Conservation (phyloP, 352 stramenopile species). For the Phytophthora podocarpi region DNA sequence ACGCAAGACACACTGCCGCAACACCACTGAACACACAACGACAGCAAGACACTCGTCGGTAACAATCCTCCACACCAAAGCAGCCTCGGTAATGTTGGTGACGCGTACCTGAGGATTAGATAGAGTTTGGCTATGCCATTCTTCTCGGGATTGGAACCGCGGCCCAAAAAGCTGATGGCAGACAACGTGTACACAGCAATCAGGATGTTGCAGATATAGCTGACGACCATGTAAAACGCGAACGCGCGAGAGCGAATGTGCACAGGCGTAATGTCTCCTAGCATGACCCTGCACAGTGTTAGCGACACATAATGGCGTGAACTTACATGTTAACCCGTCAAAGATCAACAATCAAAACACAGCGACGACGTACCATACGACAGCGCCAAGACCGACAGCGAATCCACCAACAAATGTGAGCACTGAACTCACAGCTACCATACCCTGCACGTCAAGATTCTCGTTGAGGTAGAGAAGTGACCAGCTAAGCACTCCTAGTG, state of each 20-base stretch:
- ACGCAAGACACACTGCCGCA: constrained; percentile 41
- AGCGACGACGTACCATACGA: constrained; percentile 62
- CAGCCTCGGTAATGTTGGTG: not conserved
- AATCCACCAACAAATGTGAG: constrained; percentile 87
- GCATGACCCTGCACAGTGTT: constrained; percentile 63
- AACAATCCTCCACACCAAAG: not conserved
- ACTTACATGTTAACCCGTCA: not conserved
- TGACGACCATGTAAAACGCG: constrained; percentile 83
- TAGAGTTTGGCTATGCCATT: constrained; percentile 89
- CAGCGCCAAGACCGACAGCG: constrained; percentile 78
- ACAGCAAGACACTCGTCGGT: not conserved
- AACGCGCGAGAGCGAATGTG: constrained; percentile 85
- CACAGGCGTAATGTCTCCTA: constrained; percentile 89
- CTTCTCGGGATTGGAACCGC: constrained; percentile 69
- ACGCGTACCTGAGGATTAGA: constrained; percentile 63
- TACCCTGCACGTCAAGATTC: constrained; percentile 54
- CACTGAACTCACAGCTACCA: constrained; percentile 78
- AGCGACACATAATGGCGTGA: constrained; percentile 1
- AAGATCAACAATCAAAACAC: not conserved
- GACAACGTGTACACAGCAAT: constrained; percentile 80
- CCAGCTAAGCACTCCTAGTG: constrained; percentile 68
- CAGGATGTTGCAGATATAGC: constrained; percentile 88
- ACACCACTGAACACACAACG: constrained; percentile 39
- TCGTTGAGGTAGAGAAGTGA: constrained; percentile 66
- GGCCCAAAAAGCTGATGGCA: constrained; percentile 75